Evolutionary conservation across 306 rosid genomes (phyloP), one percentile per base, ranked within the genome.

Genomic region (Acacia acuminata): DNA sequence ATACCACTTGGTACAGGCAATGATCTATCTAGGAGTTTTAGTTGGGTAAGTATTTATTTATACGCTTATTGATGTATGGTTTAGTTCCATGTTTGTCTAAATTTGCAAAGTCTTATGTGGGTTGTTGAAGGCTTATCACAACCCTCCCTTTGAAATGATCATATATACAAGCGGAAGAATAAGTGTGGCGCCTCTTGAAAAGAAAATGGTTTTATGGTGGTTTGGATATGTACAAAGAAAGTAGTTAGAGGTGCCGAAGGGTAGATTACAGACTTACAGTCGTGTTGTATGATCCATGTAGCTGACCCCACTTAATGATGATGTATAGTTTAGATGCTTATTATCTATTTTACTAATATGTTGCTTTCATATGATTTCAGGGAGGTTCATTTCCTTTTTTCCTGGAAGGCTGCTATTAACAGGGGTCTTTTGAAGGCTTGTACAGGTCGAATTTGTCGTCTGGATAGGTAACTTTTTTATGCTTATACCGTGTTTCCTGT

Each of bases 351-450:
- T 72, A 53, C 82, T 86, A 86, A 86, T 77, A 79, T 42, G 61
- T 82, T 80, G 15, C 77, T 82, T 80, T 79, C 56, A 77, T 87
- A 68, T 82, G 19, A 82, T 68, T 67, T 81, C 87, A 96, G 99
- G 99, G 99, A 78, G 99, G 99, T 84, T 92, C 98, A 45, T 94
- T 96, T 85, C 99, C 99, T 84, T 96, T 86, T n/a, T 87, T 90
- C 90, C 66, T 94, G 99, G 99, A 96, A 82, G 79, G 82, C 97
- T 71, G 98, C 97, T 67, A 87, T 96, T 61, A 96, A 94, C 82
- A 91, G 84, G 89, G 86, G 85, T 86, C 91, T 96, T 7, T 67
- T 63, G 84, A 90, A 77, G 83, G 98, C 98, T 64, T 83, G 85
- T 79, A 87, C 82, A 12, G 97, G 97, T 58, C 87, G 77, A 67